phyloP scores from a whole-genome alignment of 2,329 filamentous ascomycete species.

The Mycosphaerella arachidis region DNA sequence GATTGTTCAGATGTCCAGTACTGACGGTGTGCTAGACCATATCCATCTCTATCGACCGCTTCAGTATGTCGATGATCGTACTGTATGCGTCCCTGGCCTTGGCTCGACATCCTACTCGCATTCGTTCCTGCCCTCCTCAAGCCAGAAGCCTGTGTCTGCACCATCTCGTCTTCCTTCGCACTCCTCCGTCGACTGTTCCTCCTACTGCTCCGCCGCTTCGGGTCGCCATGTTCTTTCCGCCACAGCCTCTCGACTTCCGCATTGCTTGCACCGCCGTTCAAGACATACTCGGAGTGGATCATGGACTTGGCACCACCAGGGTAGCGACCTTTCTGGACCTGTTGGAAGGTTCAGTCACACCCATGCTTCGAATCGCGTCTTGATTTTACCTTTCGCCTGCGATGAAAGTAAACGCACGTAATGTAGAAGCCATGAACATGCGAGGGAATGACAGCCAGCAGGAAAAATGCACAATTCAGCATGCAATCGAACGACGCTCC shows the following conservation, averaged over 20 bases:
- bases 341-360: background rate
- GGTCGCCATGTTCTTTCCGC: slow-evolving; percentile 20
- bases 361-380: no score
- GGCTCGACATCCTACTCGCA: slow-evolving; percentile 2
- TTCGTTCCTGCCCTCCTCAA: slow-evolving; percentile 1
- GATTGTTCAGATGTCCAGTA: no score
- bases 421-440: slow-evolving; percentile 43
- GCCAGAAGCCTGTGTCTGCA: slow-evolving; percentile 1
- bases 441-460: slow-evolving; percentile 38
- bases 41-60: slow-evolving; percentile 4
- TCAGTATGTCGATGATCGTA: slow-evolving; percentile 1
- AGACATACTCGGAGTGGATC: slow-evolving; percentile 35
- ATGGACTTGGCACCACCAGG: slow-evolving; percentile 35
- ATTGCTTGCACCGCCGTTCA: slow-evolving; percentile 36
- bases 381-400: slow-evolving; percentile 31
- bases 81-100: background rate
- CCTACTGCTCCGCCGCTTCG: slow-evolving; percentile 3
- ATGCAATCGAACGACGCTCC: slow-evolving; percentile 35
- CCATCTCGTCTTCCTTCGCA: background rate
- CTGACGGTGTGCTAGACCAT: background rate
- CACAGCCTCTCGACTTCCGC: slow-evolving; percentile 31
- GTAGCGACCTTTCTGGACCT: slow-evolving; percentile 36
- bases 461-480: slow-evolving; percentile 38
- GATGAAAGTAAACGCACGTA: slow-evolving; percentile 37
- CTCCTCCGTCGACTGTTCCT: slow-evolving; percentile 1